Conservation (phyloP, 2,329 filamentous ascomycete species). For the Trichoderma arundinaceum region DNA sequence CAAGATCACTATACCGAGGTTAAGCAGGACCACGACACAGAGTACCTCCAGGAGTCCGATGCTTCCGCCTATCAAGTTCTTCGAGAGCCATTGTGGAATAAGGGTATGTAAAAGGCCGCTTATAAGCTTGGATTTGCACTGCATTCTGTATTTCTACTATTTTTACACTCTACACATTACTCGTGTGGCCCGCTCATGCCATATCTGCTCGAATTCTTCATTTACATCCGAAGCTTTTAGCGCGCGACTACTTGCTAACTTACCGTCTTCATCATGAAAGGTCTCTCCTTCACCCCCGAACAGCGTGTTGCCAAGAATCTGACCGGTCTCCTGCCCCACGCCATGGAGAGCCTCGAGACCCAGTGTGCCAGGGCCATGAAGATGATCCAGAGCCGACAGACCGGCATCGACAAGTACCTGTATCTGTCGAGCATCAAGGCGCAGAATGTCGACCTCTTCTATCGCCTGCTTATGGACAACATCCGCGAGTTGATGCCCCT, state of each 20-base stretch:
- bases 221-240: not conserved
- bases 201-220: not conserved
- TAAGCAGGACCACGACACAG: slow-evolving; percentile 58
- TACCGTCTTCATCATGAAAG: slow-evolving; percentile 45
- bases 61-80: slow-evolving; percentile 67
- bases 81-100: slow-evolving; percentile 68
- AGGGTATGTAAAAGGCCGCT: slow-evolving; percentile 54
- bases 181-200: not conserved
- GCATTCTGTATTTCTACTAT: not conserved
- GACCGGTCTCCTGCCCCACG: slow-evolving; percentile 68
- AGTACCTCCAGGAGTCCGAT: slow-evolving; percentile 58
- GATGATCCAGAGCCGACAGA: slow-evolving; percentile 72
- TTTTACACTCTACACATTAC: not conserved
- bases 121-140: not conserved
- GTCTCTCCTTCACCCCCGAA: slow-evolving; percentile 68
- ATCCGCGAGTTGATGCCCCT: slow-evolving; percentile 79
- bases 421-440: slow-evolving; percentile 78
- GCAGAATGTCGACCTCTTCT: slow-evolving; percentile 81
- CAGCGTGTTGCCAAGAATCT: slow-evolving; percentile 69
- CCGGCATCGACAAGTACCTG: slow-evolving; percentile 80
- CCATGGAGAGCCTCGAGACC: slow-evolving; percentile 64
- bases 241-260: slow-evolving; percentile 4
- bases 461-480: slow-evolving; percentile 79
- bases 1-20: slow-evolving; percentile 62
- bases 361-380: slow-evolving; percentile 72